Evolutionary conservation across 345 rosid genomes (phyloP), one percentile per base, ranked within the genome.

Genomic region (Mangifera indica): DNA sequence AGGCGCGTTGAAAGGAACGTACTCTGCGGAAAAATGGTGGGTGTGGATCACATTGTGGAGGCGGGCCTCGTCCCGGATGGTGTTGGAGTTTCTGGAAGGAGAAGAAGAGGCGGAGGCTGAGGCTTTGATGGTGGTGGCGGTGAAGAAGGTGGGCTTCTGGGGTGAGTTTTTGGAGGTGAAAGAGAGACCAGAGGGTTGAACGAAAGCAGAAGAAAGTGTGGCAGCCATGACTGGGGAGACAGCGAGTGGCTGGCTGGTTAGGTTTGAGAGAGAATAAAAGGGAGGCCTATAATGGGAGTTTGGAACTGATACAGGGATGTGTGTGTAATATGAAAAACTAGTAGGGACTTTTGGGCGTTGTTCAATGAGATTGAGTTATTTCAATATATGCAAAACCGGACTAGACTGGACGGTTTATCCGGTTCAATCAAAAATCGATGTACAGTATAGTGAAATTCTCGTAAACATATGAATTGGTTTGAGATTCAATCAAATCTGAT

Each of bases 31-130:
- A 67, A 87, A 79, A 37, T 72, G 73, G 34, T 67, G 63, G 49
- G 34, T n/a, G 78, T 63, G 49, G 20, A 56, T 5, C 61, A 68
- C 69, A 73, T 75, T 77, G 49, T 63, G 80, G 65, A 76, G 82
- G 57, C 88, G 90, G 7, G 90, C 88, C 65, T 84, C 85, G 29
- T 87, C 88, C n/a, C 88, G 79, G 66, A 85, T 83, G 77, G 77
- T 46, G 65, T 71, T 17, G 78, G 63, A 12, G 29, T 68, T 48
- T 42, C 59, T 4, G 15, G 70, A 21, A 1, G 77, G 17, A 1
- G 76, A 22, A 15, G 61, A 29, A 20, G 69, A 15, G 12, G 65
- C 10, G 44, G 65, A 69, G 21, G 64, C 73, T 69, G 65, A 69
- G 21, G 64, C 73, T 69, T 24, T 44, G 64, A 44, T 6, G 72